phyloP scores from a whole-genome alignment of 257 asterid genomes.

The Primulina eburnea region DNA sequence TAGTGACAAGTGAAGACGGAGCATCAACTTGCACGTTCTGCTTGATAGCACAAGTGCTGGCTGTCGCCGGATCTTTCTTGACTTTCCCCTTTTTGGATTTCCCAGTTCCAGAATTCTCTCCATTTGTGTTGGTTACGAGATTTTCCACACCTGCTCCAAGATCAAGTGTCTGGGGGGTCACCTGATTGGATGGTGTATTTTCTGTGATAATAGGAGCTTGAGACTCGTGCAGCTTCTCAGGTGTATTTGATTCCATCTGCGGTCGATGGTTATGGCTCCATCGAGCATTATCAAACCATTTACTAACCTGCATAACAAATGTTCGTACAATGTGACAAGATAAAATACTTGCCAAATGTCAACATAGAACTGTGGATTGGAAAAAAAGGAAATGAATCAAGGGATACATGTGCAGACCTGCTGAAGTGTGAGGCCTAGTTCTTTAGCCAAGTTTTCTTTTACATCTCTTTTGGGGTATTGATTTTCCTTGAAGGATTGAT shows the following conservation, averaged over 20 bases:
- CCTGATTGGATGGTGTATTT: slow-evolving; percentile 24
- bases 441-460: slow-evolving; percentile 69
- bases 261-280: slow-evolving; percentile 70
- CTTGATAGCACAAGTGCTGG: slow-evolving; percentile 7
- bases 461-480: slow-evolving; percentile 64
- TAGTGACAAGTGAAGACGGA: background rate
- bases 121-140: no score
- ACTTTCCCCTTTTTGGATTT: background rate
- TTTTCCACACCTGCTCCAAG: background rate
- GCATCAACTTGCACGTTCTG: slow-evolving; percentile 23
- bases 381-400: no score
- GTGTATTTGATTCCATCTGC: slow-evolving; percentile 34
- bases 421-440: slow-evolving; percentile 41
- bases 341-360: background rate
- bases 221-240: slow-evolving; percentile 37
- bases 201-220: slow-evolving; percentile 23
- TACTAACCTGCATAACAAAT: slow-evolving; percentile 49
- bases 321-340: slow-evolving; percentile 1
- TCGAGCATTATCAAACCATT: slow-evolving; percentile 81
- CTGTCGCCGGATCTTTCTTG: background rate
- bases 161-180: background rate
- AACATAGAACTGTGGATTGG: background rate
- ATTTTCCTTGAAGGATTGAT: slow-evolving; percentile 64
- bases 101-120: background rate
- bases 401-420: background rate